phyloP scores from a whole-genome alignment of 805 yeast species.

The Lipomyces lipofer region DNA sequence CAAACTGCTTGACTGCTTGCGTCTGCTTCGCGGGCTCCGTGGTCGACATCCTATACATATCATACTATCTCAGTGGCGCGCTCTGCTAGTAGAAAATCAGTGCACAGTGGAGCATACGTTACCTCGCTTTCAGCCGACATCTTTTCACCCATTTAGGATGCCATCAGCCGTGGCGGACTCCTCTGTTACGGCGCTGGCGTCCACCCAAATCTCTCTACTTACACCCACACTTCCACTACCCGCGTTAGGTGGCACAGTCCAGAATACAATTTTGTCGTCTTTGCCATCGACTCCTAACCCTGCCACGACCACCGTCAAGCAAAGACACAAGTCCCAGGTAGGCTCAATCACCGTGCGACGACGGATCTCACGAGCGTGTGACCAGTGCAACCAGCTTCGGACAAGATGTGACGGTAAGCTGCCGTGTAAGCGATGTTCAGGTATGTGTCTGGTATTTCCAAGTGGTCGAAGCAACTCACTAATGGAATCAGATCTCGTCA shows the following conservation, averaged over 20 bases:
- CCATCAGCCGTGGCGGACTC: not conserved
- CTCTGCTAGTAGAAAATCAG: too few relatives aligned
- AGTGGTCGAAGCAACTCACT: not conserved
- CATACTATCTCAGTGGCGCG: too few relatives aligned
- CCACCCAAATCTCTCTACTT: too few relatives aligned
- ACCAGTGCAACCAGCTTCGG: conserved; percentile 48
- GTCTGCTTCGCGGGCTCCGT: too few relatives aligned
- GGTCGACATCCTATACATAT: too few relatives aligned
- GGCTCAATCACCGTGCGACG: conserved; percentile 4
- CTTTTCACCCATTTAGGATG: too few relatives aligned
- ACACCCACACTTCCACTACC: too few relatives aligned
- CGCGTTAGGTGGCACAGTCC: too few relatives aligned
- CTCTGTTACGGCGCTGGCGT: not conserved
- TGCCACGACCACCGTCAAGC: not conserved
- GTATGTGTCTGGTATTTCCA: conserved; percentile 13
- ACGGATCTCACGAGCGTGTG: conserved; percentile 47
- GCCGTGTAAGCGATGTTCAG: conserved; percentile 49
- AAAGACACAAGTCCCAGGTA: too few relatives aligned
- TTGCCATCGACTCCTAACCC: not conserved
- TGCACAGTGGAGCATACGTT: too few relatives aligned
- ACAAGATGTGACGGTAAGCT: conserved; percentile 51
- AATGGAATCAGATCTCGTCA: conserved; percentile 7
- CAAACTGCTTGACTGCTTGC: too few relatives aligned
- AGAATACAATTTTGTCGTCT: not conserved
- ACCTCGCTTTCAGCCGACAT: too few relatives aligned